Conservation (phyloP, 257 asterid species). For the Rauvolfia tetraphylla region DNA sequence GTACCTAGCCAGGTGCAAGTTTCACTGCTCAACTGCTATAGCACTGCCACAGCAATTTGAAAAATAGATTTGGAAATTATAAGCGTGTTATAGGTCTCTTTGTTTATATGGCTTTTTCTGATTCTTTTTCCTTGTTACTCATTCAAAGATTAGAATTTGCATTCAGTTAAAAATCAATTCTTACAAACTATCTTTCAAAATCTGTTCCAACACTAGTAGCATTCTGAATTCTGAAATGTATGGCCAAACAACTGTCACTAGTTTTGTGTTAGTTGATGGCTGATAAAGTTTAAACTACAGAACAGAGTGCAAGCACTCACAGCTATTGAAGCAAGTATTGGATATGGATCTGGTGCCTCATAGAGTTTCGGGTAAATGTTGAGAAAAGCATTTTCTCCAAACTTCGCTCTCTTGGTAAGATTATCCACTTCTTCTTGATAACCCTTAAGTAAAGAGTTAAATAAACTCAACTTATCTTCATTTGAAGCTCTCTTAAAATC, state of each 20-base stretch:
- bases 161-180: neutral
- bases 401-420: constrained; percentile 93
- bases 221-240: neutral
- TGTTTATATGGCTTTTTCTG: neutral
- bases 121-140: neutral
- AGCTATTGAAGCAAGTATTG: constrained; percentile 73
- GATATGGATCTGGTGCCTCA: constrained; percentile 97
- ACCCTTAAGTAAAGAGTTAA: constrained; percentile 88
- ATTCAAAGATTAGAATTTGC: neutral
- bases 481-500: constrained; percentile 92
- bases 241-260: neutral
- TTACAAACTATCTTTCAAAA: neutral
- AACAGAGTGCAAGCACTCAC: constrained; percentile 42
- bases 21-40: neutral
- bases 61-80: neutral
- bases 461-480: constrained; percentile 79
- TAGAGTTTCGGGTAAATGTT: constrained; percentile 95
- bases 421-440: constrained; percentile 99
- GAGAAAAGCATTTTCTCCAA: constrained; percentile 95
- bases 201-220: neutral
- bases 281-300: neutral
- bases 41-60: neutral
- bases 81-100: neutral
- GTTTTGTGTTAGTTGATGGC: neutral
- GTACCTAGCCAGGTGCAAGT: neutral